Evolutionary conservation across 2,329 filamentous ascomycete genomes (phyloP), one percentile per base, ranked within the genome.

Genomic region (Epichloe uncinata): DNA sequence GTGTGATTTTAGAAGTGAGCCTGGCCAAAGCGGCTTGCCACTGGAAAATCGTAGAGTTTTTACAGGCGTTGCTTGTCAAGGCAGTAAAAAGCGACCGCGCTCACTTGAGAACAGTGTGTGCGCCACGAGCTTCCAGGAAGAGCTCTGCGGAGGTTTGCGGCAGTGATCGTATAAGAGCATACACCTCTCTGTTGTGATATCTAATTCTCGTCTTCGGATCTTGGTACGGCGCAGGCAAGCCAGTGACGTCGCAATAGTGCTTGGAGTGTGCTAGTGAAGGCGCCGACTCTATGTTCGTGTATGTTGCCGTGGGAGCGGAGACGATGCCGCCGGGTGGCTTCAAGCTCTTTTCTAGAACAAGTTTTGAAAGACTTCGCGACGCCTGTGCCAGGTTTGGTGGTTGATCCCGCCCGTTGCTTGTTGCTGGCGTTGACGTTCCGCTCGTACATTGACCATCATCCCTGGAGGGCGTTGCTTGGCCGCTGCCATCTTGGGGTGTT

Each of bases 191-290:
- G 66, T 98, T 84, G 67, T 95, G 87, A 68, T 98, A 98, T 54
- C 91, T 77, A 66, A 98, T 69, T 55, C 91, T 79, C 38, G 90
- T 95, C 77, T 98, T 98, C 3, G 93, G 94, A 64, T 98, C 93
- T 34, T 87, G 81, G 64, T 98, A 98, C 5, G 85, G 84, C 33
- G 89, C 87, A n/a, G 87, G 81, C 56, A 98, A 70, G 1, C 93
- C 94, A 1, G 93, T 98, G 59, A 98, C 79, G 66, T 98, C 94
- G 72, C 93, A 98, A 68, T 97, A 98, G 60, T 85, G 86, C 67
- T 84, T 89, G 62, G 87, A 79, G 57, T 88, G 85, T 47, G 84
- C 84, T 59, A 97, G 72, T 52, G 86, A 93, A 38, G 93, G 93
- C 3, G 93, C 91, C 45, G 87, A 89, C 66, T 97, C 93, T 55